A percentile compares a stretch with the other conserved stretches of the same genome.
phyloP scores from a whole-genome alignment of 2,329 filamentous ascomycete species.

The Talaromyces sp. region DNA sequence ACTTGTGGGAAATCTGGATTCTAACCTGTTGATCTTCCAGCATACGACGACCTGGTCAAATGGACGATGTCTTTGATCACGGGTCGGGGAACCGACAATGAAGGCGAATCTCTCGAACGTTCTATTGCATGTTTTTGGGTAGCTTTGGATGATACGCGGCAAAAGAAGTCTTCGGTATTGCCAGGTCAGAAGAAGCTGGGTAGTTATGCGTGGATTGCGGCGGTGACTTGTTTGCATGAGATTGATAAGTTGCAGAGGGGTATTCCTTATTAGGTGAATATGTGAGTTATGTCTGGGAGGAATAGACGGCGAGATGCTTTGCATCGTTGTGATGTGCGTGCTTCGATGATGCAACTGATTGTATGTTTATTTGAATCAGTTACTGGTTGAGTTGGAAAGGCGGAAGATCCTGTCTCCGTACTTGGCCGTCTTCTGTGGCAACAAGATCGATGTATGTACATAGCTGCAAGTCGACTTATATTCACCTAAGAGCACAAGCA shows the following conservation, averaged over 20 bases:
- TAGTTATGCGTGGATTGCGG: slow-evolving; percentile 25
- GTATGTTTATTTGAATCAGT: too few species aligned
- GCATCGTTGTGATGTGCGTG: too few species aligned
- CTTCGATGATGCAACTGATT: too few species aligned
- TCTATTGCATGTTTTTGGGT: slow-evolving; percentile 24
- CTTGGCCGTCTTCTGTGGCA: too few species aligned
- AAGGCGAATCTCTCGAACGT: slow-evolving; percentile 21
- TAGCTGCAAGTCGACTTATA: too few species aligned
- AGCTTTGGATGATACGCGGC: slow-evolving; percentile 12
- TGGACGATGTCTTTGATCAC: slow-evolving; percentile 21
- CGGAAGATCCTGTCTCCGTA: too few species aligned
- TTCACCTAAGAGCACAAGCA: too few species aligned
- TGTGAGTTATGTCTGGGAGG: not conserved
- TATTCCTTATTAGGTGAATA: slow-evolving; percentile 11
- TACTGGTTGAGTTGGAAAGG: too few species aligned
- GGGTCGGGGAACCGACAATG: slow-evolving; percentile 17
- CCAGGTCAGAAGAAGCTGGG: slow-evolving; percentile 15
- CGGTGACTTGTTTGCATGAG: slow-evolving; percentile 22
- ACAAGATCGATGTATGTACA: too few species aligned
- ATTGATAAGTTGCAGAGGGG: slow-evolving; percentile 21
- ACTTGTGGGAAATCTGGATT: not conserved
- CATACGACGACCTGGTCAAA: slow-evolving; percentile 21
- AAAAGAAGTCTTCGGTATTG: not conserved
- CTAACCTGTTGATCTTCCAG: slow-evolving; percentile 9
- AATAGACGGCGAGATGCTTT: not conserved